Base-by-base conservation (phyloP, 352 stramenopile genomes). In the Phytophthora syringae region DNA sequence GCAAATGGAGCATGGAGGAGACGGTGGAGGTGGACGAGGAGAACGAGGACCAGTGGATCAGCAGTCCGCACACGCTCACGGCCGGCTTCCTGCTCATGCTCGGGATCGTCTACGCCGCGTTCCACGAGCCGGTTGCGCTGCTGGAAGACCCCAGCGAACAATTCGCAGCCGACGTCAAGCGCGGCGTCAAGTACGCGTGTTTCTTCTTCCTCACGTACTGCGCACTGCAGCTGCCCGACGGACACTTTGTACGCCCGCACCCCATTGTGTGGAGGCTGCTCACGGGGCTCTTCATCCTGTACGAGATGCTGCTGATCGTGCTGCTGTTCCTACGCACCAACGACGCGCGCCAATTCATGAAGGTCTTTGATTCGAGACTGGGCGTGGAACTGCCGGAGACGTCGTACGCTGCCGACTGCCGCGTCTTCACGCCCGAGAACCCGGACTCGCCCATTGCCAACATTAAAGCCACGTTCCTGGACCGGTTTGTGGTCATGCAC, bases 241-340 rank as follows among this genome's bases (percentile, higher is more conserved):
- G 87, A 11, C 89, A 97, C 56, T 94, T 95, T 45, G 72, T 92
- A 37, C 89, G 89, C 2, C 93, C 93, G 49, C 93, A 98, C 50
- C 93, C 93, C 27, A 92, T 95, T 37, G 76, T 98, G 36, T 98
- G 93, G 93, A 83, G 93, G 15, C 52, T 98, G 10, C 77, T 98
- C 39, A 97, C 94, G 13, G 93, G 92, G 20, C 75, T 90, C 36
- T 97, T 96, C 60, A 96, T 97, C 40, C 75, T 98, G 10, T 98
- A 98, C 71, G 89, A 98, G 64, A 94, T 98, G 77, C 64, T 94
- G 42, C 52, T 98, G 25, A 88, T 97, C 43, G 47, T 97, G 28
- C 68, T 98, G 64, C 70, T 97, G 11, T 95, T 96, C 55, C 51
- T 96, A 22, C 78, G 79, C 50, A 95, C 86, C 9, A 50, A 86